Conservation (phyloP, 176 grass and related monocot genomes). For the Areca catechu region DNA sequence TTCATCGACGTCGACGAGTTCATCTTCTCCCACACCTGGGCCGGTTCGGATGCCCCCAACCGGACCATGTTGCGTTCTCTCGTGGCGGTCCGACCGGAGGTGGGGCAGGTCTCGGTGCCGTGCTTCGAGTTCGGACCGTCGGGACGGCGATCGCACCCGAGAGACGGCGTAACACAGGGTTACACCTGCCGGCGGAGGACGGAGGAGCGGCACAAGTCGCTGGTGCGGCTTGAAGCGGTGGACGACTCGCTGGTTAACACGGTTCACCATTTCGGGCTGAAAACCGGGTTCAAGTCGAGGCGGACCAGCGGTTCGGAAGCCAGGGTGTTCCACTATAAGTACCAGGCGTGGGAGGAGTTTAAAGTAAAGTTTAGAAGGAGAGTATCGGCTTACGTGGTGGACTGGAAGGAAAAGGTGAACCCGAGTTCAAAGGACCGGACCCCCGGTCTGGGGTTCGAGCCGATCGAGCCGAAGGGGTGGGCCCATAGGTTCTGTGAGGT, state of each 20-base stretch:
- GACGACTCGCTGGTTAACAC: constrained; percentile 34
- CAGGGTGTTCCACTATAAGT: constrained; percentile 69
- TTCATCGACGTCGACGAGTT: constrained; percentile 87
- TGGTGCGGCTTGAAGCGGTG: constrained; percentile 36
- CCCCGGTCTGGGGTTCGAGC: constrained; percentile 39
- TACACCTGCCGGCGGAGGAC: constrained; percentile 44
- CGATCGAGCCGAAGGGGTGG: constrained; percentile 48
- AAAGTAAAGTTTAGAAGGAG: constrained; percentile 43
- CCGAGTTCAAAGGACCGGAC: constrained; percentile 49
- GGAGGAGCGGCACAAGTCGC: constrained; percentile 56
- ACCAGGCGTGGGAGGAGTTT: constrained; percentile 71
- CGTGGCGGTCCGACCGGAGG: neutral
- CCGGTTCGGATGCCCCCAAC: neutral
- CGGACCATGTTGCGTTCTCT: constrained; percentile 38
- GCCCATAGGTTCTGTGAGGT: constrained; percentile 44
- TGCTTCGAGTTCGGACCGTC: constrained; percentile 60
- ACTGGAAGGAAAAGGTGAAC: constrained; percentile 53
- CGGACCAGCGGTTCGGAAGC: neutral
- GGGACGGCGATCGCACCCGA: constrained; percentile 18
- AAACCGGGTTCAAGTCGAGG: constrained; percentile 1
- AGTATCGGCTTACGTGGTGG: constrained; percentile 37
- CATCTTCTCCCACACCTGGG: constrained; percentile 37
- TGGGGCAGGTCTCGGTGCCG: constrained; percentile 33
- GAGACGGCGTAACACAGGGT: constrained; percentile 42
- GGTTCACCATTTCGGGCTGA: constrained; percentile 47